Evolutionary conservation across 441 rosid species (phyloP).

Genomic region (Erodium moschatum): DNA sequence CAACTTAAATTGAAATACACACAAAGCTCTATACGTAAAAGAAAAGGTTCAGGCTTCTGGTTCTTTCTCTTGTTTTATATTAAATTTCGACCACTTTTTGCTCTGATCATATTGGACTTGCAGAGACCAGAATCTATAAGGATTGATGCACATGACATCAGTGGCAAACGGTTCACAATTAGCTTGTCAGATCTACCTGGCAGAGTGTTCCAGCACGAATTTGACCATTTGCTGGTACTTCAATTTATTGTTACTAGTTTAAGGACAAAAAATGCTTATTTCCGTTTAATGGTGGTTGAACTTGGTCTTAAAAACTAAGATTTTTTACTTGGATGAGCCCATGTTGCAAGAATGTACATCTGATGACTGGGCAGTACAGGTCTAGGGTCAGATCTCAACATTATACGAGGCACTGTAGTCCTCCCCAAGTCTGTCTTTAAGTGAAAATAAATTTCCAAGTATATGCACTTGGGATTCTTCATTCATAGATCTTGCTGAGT

Average conservation of each 20-base stretch:
- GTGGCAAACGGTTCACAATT: conserved; percentile 58
- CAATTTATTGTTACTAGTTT: conserved; percentile 11
- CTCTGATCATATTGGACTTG: conserved; percentile 17
- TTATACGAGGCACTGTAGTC: not conserved
- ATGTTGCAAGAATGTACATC: not conserved
- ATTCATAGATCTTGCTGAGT: not conserved
- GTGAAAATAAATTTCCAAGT: not conserved
- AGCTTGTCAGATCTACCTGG: conserved; percentile 70
- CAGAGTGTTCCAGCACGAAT: conserved; percentile 89
- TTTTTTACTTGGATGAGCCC: not conserved
- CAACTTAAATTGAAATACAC: too few species aligned
- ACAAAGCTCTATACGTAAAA: too few species aligned
- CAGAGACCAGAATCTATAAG: conserved; percentile 87
- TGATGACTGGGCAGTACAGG: not conserved
- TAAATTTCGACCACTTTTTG: not conserved
- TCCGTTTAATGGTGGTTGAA: not conserved
- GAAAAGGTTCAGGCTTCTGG: too few species aligned
- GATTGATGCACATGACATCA: conserved; percentile 73
- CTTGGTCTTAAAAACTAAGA: not conserved
- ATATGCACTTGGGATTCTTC: not conserved
- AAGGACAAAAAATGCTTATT: conserved; percentile 4
- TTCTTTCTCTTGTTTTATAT: not conserved
- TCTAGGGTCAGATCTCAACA: not conserved
- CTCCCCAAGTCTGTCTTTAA: not conserved
- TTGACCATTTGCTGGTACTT: conserved; percentile 68